These are phyloP conservation scores for Fusarium tupiense DNA, from an alignment of 2,329 filamentous ascomycete genomes.

Conservation along the genomic window DNA sequence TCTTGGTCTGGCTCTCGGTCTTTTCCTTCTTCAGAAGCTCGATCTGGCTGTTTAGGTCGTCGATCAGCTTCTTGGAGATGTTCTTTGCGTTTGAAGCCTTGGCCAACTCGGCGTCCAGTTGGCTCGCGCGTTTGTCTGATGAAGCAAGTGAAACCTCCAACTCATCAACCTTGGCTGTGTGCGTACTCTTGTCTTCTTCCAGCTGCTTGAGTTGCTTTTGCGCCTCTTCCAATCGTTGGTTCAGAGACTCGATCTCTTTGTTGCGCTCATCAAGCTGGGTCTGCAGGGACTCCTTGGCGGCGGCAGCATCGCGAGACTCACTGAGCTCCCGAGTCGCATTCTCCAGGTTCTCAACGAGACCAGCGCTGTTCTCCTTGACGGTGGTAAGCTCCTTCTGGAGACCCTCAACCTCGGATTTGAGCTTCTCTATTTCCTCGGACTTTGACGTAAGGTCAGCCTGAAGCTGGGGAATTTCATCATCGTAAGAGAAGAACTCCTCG, in stretches of 20 bases:
- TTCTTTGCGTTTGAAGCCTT: slow-evolving; percentile 52
- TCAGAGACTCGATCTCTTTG: slow-evolving; percentile 60
- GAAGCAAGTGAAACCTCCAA: slow-evolving; percentile 50
- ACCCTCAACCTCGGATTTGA: slow-evolving; percentile 74
- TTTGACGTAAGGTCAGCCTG: slow-evolving; percentile 78
- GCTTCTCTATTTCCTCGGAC: slow-evolving; percentile 73
- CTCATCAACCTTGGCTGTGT: slow-evolving; percentile 49
- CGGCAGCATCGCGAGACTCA: slow-evolving; percentile 54
- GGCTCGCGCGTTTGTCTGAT: slow-evolving; percentile 47
- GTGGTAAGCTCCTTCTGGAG: slow-evolving; percentile 77
- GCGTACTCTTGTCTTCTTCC: slow-evolving; percentile 49
- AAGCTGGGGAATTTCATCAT: slow-evolving; percentile 85
- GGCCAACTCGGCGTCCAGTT: slow-evolving; percentile 55
- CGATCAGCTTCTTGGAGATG: slow-evolving; percentile 55
- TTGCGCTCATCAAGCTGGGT: slow-evolving; percentile 60
- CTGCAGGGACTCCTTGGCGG: slow-evolving; percentile 58
- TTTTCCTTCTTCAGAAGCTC: slow-evolving; percentile 48
- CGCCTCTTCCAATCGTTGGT: slow-evolving; percentile 57
- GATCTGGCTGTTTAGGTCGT: slow-evolving; percentile 52
- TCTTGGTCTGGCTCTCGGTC: slow-evolving; percentile 45
- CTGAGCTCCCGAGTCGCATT: slow-evolving; percentile 71
- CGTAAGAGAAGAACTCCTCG: slow-evolving; percentile 92
- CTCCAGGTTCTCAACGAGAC: slow-evolving; percentile 74
- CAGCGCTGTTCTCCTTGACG: slow-evolving; percentile 74
- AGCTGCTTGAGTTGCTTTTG: slow-evolving; percentile 57